Evolutionary conservation across 1,139 yeast species (phyloP).

Genomic region (Yamadazyma membranifaciens): DNA sequence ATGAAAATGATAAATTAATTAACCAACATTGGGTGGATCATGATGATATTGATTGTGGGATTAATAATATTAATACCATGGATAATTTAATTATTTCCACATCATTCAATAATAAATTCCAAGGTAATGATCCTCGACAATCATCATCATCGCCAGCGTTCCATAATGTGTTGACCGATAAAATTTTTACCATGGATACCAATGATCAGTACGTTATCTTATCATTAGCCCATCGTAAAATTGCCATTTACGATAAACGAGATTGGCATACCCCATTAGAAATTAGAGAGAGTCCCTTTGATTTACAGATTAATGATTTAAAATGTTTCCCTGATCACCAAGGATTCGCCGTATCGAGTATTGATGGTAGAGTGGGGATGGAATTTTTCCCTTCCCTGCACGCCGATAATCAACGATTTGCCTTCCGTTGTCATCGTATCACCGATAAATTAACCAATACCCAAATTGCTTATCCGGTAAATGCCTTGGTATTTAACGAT

Average conservation of each 20-base stretch:
- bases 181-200: conserved; percentile 67
- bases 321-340: conserved; percentile 52
- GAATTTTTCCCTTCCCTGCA: conserved; percentile 53
- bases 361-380: conserved; percentile 85
- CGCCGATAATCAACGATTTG: conserved; percentile 41
- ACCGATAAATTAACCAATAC: conserved; percentile 40
- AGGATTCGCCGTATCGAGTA: conserved; percentile 78
- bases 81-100: conserved; percentile 12
- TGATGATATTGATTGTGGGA: conserved; percentile 20
- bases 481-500: conserved; percentile 58
- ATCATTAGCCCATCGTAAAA: conserved; percentile 53
- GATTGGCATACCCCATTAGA: conserved; percentile 45
- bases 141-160: conserved; percentile 4
- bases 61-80: conserved; percentile 23
- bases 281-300: conserved; percentile 66
- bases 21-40: conserved; percentile 15
- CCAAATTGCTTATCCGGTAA: conserved; percentile 76
- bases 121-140: conserved; percentile 18
- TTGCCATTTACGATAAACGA: conserved; percentile 60
- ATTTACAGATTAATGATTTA: conserved; percentile 66
- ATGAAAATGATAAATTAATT: conserved; percentile 34
- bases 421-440: conserved; percentile 79
- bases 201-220: conserved; percentile 48
- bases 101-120: conserved; percentile 11
- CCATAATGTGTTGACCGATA: conserved; percentile 17